Base-by-base conservation (phyloP, 2,329 filamentous ascomycete species). In the Cercospora zeina region DNA sequence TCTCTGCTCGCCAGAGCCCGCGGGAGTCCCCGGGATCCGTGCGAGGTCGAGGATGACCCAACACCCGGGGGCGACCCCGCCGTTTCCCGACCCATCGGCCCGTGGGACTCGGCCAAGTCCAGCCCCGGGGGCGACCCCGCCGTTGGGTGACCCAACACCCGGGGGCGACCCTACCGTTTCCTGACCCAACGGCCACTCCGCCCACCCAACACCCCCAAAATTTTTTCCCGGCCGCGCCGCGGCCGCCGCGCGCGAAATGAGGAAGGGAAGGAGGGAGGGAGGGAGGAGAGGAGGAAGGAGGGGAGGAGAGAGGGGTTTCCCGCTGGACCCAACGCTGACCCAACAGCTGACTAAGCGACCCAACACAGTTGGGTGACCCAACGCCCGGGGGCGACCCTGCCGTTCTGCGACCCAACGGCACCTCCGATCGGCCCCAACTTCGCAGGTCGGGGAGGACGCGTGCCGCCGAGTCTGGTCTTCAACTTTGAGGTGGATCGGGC, bases 61-160 rank as follows among this genome's bases (percentile, higher is more conserved):
- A 47, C 42, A 47, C 42, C 51, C 27, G 30, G 51, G 51, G 51
- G 51, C 51, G 51, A 36, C 51, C 51, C 51, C 36, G 21, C 51
- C 51, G 51, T 54, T 36, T 36, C 34, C n/a, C 14, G 42, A 47
- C 24, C 24, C 24, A 27, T 3, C 24, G 24, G 24, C 24, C 24
- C 6, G 24, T 27, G 24, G 24, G 24, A 27, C 24, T 27, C 24
- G 6, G 24, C 24, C 3, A 27, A n/a, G n/a, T 13, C 39, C 39
- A 45, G 16, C 24, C 24, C 24, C 24, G 24, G 45, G 36, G 45
- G 45, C 45, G 45, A 49, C 45, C 45, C 45, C 24, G 8, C 36
- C 36, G 36, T 39, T 39, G n/a, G n/a, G n/a, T n/a, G 24, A 27
- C 39, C 39, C 39, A 45, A 45, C 24, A 27, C 24, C 24, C 24